A percentile compares a stretch with the other conserved stretches of the same genome.
These are phyloP conservation scores for Cryphonectria carpinicola DNA, from an alignment of 2,329 filamentous ascomycete species.

Conservation along the genomic window DNA sequence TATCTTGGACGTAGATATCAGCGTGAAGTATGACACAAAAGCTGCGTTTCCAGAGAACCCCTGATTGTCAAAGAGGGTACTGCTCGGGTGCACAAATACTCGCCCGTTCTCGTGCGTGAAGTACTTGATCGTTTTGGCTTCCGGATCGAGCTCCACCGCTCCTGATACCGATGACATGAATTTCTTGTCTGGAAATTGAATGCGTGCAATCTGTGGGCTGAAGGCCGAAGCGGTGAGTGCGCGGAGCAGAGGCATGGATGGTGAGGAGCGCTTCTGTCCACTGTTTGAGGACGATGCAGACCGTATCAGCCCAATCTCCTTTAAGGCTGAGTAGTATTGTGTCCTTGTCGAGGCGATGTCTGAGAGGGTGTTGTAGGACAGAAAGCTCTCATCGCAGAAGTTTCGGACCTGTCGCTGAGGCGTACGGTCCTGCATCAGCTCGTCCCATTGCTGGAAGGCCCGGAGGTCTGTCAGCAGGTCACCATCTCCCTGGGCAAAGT, in stretches of 20 bases:
- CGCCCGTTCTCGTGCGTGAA: slow-evolving; percentile 84
- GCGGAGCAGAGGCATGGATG: slow-evolving; percentile 59
- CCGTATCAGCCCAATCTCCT: slow-evolving; percentile 80
- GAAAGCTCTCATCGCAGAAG: slow-evolving; percentile 86
- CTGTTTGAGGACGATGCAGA: slow-evolving; percentile 30
- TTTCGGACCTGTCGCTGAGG: slow-evolving; percentile 66
- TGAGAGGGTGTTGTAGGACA: slow-evolving; percentile 79
- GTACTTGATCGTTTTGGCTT: slow-evolving; percentile 90
- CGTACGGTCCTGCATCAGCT: slow-evolving; percentile 61
- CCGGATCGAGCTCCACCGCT: slow-evolving; percentile 89
- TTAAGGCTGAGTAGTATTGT: slow-evolving; percentile 84
- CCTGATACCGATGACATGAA: slow-evolving; percentile 86
- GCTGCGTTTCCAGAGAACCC: slow-evolving; percentile 73
- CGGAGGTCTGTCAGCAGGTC: slow-evolving; percentile 86
- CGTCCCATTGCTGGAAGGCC: slow-evolving; percentile 82
- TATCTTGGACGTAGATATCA: slow-evolving; percentile 90
- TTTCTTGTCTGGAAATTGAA: slow-evolving; percentile 94
- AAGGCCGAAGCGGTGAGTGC: slow-evolving; percentile 75
- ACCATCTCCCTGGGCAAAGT: slow-evolving; percentile 78
- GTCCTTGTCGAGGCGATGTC: slow-evolving; percentile 86
- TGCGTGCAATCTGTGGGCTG: slow-evolving; percentile 85
- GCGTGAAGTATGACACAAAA: slow-evolving; percentile 88
- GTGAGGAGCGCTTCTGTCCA: slow-evolving; percentile 25
- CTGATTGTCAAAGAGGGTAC: slow-evolving; percentile 82
- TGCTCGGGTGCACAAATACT: slow-evolving; percentile 91